Evolutionary conservation across 2,329 filamentous ascomycete species (phyloP).

Genomic region (Colletotrichum sp.): DNA sequence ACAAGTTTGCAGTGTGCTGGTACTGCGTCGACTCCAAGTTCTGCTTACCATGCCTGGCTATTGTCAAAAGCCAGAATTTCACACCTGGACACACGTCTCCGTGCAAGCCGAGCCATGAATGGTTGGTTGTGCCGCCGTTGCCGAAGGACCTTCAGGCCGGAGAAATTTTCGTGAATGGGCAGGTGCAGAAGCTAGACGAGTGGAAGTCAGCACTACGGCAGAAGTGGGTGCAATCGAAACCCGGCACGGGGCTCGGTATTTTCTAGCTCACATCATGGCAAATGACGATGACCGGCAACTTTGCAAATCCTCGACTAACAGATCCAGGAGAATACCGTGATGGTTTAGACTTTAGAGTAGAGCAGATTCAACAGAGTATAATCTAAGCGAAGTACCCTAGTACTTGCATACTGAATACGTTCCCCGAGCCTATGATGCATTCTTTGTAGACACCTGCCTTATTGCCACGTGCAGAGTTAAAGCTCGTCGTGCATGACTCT

Average conservation of each 20-base stretch:
- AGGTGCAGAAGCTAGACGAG: slow-evolving; percentile 35
- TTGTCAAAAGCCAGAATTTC: slow-evolving; percentile 30
- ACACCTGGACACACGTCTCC: slow-evolving; percentile 29
- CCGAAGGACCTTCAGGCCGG: slow-evolving; percentile 38
- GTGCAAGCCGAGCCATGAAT: slow-evolving; percentile 36
- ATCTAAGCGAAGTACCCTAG: background rate
- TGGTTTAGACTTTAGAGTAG: background rate
- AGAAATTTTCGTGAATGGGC: slow-evolving; percentile 41
- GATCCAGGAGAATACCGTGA: background rate
- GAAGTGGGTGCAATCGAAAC: slow-evolving; percentile 18
- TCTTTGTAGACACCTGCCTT: background rate
- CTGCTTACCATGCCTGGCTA: slow-evolving; percentile 38
- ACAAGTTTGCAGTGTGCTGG: slow-evolving; percentile 39
- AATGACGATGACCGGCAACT: background rate
- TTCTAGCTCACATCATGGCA: background rate
- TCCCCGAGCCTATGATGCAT: background rate
- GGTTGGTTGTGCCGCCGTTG: slow-evolving; percentile 43
- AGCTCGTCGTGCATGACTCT: background rate
- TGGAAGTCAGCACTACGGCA: slow-evolving; percentile 40
- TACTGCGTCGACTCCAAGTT: slow-evolving; percentile 42
- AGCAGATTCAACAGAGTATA: background rate
- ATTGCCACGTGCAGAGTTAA: background rate
- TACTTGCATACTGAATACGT: background rate
- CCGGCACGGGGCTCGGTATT: background rate
- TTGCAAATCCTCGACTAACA: background rate